Percentiles rank a stretch among this genome's conserved stretches.
Conservation (phyloP, 257 asterid genomes). For the Striga asiatica region DNA sequence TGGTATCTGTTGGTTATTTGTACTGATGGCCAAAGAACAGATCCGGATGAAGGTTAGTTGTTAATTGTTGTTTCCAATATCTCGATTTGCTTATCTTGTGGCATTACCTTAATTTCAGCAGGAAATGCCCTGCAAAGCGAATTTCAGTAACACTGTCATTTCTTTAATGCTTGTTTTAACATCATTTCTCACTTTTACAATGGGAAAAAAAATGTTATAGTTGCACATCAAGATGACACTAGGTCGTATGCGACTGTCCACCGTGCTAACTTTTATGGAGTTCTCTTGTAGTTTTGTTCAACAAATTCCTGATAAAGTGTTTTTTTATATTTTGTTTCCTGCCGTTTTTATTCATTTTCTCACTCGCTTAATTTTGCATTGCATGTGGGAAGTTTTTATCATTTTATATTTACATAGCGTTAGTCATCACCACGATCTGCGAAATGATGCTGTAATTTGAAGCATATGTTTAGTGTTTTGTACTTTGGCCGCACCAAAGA, state of each 20-base stretch:
- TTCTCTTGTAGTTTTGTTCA: not conserved
- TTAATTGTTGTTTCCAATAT: slow-evolving; percentile 6
- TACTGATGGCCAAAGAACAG: slow-evolving; percentile 45
- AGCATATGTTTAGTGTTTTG: not conserved
- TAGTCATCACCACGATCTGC: not conserved
- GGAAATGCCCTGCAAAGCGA: not conserved
- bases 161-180: not conserved
- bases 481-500: not conserved
- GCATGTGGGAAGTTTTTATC: not conserved
- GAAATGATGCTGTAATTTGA: no score
- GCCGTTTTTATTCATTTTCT: not conserved
- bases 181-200: not conserved
- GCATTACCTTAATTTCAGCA: not conserved
- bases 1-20: slow-evolving; percentile 40
- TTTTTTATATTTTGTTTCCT: not conserved
- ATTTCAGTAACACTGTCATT: not conserved
- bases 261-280: not conserved
- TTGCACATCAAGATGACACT: not conserved
- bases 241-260: no score
- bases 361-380: not conserved
- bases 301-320: not conserved
- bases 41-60: slow-evolving; percentile 82
- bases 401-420: not conserved
- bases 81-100: not conserved
- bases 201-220: not conserved